Conservation (phyloP, 2,329 filamentous ascomycete species). For the Proliferodiscus dingleyae region DNA sequence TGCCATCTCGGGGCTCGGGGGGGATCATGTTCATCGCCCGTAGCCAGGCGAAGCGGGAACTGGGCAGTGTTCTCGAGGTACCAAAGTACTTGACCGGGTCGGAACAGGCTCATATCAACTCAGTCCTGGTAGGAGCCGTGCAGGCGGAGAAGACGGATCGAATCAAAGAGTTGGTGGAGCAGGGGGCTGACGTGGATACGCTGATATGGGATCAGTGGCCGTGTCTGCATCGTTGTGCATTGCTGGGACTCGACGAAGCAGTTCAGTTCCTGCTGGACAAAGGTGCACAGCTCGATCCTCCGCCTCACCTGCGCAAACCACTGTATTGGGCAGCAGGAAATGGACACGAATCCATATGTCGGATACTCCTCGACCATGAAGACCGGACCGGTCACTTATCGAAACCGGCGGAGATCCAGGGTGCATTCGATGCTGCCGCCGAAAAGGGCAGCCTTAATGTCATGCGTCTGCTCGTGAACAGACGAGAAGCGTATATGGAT, state of each 20-base stretch:
- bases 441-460: slow-evolving; percentile 16
- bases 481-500: slow-evolving; percentile 15
- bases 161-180: slow-evolving; percentile 11
- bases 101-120: slow-evolving; percentile 12
- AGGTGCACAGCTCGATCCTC: slow-evolving; percentile 17
- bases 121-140: slow-evolving; percentile 9
- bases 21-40: slow-evolving; percentile 11
- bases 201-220: slow-evolving; percentile 17
- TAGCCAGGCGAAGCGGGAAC: not conserved
- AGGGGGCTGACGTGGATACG: slow-evolving; percentile 16
- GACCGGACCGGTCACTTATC: slow-evolving; percentile 37
- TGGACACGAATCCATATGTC: slow-evolving; percentile 28
- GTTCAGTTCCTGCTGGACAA: slow-evolving; percentile 19
- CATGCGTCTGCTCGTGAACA: slow-evolving; percentile 14
- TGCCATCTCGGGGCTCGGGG: slow-evolving; percentile 13
- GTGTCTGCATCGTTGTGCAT: slow-evolving; percentile 16
- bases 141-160: slow-evolving; percentile 7
- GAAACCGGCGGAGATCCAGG: slow-evolving; percentile 19
- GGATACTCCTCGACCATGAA: slow-evolving; percentile 32
- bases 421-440: slow-evolving; percentile 11
- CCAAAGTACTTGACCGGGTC: slow-evolving; percentile 6
- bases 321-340: slow-evolving; percentile 20
- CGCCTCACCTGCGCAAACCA: slow-evolving; percentile 12
- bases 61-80: slow-evolving; percentile 8
- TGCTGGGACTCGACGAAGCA: slow-evolving; percentile 18